Base-by-base conservation (phyloP, 495 filamentous ascomycete species). In the Hyaloscypha bicolor region DNA sequence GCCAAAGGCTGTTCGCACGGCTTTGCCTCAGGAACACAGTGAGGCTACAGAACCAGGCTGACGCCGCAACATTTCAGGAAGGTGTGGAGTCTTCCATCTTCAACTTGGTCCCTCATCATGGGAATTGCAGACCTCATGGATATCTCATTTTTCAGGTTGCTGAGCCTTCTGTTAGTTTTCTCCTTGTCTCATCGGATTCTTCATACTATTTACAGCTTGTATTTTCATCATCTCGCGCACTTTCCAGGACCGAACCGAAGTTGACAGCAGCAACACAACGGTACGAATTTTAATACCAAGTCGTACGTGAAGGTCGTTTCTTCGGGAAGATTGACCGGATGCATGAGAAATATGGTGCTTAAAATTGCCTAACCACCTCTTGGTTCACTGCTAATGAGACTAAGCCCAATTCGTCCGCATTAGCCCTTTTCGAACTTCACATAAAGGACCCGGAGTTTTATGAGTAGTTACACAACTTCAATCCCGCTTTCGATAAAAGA, bases 321-420 rank as follows among this genome's bases (percentile, higher is more conserved):
- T 37, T 62, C 19, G 64, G 35, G 56, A 66, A 73, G 32, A 64
- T 72, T 11, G 63, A 70, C 39, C 62, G 70, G 55, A 70, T 75
- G 60, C 74, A 74, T 29, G 42, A 67, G 39, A 72, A 70, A 63
- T 74, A 75, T 59, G 84, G 86, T 79, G 71, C 55, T 16, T 58
- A n/a, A 32, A 3, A 4, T 25, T 32, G 21, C 55, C 6, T 11
- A 32, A 6, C n/a, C 16, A 29, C 29, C 6, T 19, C 14, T 58
- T 58, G 30, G 29, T 58, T 6, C 8, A 8, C 9, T 29, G 55
- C 6, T 32, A 29, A 58, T 29, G 30, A 6, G 12, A 6, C 29
- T 52, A 63, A 71, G 69, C 3, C 85, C 86, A 6, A 86, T 88
- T 60, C n/a, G 76, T 88, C 12, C 81, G 87, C 21, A 86, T 88